A percentile compares a stretch with the other conserved stretches of the same genome.
phyloP scores from a whole-genome alignment of 345 rosid species.

The Moringa oleifera region DNA sequence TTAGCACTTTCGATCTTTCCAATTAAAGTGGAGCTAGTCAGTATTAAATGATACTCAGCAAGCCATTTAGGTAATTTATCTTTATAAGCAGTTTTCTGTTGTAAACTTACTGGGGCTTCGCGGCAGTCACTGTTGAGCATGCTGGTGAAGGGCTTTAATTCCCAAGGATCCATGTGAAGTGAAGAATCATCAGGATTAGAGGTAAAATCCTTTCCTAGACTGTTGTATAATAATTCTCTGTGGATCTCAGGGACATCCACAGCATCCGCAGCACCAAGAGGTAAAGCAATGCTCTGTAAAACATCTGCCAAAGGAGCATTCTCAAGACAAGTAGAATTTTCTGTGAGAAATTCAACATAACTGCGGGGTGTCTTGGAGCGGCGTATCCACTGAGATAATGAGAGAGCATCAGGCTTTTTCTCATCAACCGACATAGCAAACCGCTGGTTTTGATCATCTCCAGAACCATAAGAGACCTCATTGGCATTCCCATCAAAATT shows the following conservation, averaged over 20 bases:
- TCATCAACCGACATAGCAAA: constrained; percentile 1
- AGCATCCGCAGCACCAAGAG: constrained; percentile 11
- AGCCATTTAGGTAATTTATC: not conserved
- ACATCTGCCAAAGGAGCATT: constrained; percentile 21
- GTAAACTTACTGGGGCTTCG: constrained; percentile 17
- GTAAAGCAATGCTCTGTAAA: constrained; percentile 20
- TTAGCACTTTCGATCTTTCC: not conserved
- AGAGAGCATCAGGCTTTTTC: constrained; percentile 13
- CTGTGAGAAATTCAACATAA: constrained; percentile 31
- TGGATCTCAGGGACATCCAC: constrained; percentile 14
- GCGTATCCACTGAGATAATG: constrained; percentile 26
- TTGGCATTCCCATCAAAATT: constrained; percentile 15
- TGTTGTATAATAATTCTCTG: constrained; percentile 11
- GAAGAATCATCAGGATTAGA: constrained; percentile 15
- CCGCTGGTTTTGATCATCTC: constrained; percentile 12
- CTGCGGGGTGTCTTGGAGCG: constrained; percentile 18
- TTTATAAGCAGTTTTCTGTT: not conserved
- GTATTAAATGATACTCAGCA: not conserved
- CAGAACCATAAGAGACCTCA: constrained; percentile 19
- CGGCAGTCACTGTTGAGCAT: constrained; percentile 1
- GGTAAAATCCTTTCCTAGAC: constrained; percentile 14
- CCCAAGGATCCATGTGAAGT: constrained; percentile 15
- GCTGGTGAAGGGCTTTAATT: constrained; percentile 17
- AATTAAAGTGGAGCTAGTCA: not conserved
- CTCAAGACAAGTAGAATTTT: constrained; percentile 21